Base-by-base conservation (phyloP, 2,329 filamentous ascomycete genomes). In the Aspergillus aculeatus region DNA sequence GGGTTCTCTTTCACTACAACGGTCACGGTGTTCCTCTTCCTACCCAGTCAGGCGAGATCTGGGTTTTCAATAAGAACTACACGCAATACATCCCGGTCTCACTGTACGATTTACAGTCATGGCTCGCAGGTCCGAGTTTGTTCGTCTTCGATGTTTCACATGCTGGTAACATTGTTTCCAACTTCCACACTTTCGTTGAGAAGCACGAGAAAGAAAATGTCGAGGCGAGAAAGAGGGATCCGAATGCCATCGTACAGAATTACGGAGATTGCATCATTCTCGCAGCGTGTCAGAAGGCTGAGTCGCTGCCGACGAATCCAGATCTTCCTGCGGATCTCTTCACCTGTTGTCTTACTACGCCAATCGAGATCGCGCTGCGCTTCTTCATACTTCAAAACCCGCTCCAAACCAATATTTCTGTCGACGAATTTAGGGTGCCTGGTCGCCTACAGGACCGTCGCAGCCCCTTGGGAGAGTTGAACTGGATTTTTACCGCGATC, bases 401-500 rank as follows among this genome's bases (percentile, higher is more conserved):
- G 1, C 75, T 90, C 2, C 83, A 83, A 5, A 84, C 78, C 16
- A 85, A 84, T 47, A 80, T 96, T 58, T 89, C 86, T 2, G 86
- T 94, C 4, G 91, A 95, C 62, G 86, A 94, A 67, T 93, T 94
- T 47, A 90, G 92, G 75, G 89, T 99, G 19, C 93, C 94, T 2
- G 95, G 95, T 35, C 88, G 92, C 63, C 84, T 98, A 47, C 94
- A 96, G 71, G 95, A 99, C 77, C 86, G 95, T 61, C 85, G 95
- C 71, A 98, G 95, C 53, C 95, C 95, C 9, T 83, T 99, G 35
- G 95, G 95, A 63, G 95, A 99, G 78, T 82, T 99, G 14, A 99
- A 99, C 71, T 99, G 95, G 95, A 99, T 99, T 38, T 98, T 99
- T 72, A 99, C 95, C 0, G 95, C 95, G 57, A 98, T 99, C 65